Conservation (phyloP, 1,284 basidiomycete species). For the Ustilago xerochloae region DNA sequence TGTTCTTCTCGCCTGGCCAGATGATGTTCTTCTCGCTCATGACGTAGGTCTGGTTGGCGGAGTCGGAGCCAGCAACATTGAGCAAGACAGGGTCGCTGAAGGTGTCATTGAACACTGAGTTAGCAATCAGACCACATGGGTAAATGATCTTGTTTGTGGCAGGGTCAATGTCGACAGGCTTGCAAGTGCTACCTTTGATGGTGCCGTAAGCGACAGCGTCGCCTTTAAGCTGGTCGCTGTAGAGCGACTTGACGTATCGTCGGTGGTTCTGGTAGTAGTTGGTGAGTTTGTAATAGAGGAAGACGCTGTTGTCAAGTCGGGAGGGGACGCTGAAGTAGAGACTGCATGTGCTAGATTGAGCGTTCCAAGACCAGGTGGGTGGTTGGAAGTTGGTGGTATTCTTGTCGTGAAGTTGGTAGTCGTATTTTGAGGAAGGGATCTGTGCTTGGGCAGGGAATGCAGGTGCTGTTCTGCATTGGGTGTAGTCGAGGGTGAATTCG, state of each 20-base stretch:
- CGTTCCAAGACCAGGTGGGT: constrained; percentile 55
- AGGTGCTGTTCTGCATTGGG: constrained; percentile 74
- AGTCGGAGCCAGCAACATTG: constrained; percentile 72
- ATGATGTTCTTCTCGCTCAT: constrained; percentile 87
- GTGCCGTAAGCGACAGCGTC: constrained; percentile 72
- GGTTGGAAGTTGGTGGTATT: constrained; percentile 61
- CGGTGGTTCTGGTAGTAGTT: constrained; percentile 93
- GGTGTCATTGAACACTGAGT: constrained; percentile 97
- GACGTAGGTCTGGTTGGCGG: constrained; percentile 72
- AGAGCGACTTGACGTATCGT: constrained; percentile 92
- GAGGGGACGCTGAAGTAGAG: constrained; percentile 74
- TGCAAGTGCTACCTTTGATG: constrained; percentile 79
- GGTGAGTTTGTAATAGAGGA: constrained; percentile 89
- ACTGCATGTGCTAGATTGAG: constrained; percentile 45
- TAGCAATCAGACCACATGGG: constrained; percentile 97
- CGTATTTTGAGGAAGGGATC: constrained; percentile 77
- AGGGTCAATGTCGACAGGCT: constrained; percentile 76
- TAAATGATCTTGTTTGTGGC: constrained; percentile 71
- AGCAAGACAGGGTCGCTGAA: constrained; percentile 76
- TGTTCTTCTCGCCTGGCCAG: constrained; percentile 92
- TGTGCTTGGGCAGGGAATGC: constrained; percentile 69
- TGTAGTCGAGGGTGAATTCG: constrained; percentile 95
- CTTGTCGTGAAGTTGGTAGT: constrained; percentile 73
- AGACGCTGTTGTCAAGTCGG: constrained; percentile 79
- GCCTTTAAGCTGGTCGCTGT: constrained; percentile 86